phyloP scores from a whole-genome alignment of 371 early-diverging fungal genomes.

The Apophysomyces elegans region DNA sequence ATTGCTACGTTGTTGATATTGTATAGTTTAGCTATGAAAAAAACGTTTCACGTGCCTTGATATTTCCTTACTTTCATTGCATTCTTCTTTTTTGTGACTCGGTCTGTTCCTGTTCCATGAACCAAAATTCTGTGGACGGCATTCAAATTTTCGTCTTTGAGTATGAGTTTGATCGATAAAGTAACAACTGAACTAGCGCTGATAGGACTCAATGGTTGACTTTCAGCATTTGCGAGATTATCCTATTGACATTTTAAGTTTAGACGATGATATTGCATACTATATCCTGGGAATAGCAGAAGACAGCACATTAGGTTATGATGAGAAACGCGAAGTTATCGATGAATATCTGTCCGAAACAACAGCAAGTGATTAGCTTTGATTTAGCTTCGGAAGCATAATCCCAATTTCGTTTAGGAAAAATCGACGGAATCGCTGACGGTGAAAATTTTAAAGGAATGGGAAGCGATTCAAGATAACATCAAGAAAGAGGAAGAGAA shows the following conservation, averaged over 20 bases:
- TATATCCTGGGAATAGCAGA: constrained; percentile 61
- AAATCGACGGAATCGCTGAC: constrained; percentile 42
- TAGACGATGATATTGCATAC: constrained; percentile 55
- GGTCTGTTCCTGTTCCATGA: no score
- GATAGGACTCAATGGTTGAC: constrained; percentile 33
- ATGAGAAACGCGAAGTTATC: constrained; percentile 62
- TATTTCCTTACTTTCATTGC: no score
- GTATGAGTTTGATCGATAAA: constrained; percentile 25
- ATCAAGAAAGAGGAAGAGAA: constrained; percentile 40
- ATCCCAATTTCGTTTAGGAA: constrained; percentile 29
- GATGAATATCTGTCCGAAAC: constrained; percentile 57
- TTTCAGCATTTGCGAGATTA: neutral
- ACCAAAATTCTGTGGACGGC: no score
- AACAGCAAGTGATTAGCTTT: constrained; percentile 32
- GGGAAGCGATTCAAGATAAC: constrained; percentile 41
- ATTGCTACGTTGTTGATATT: no score
- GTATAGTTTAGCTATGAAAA: no score
- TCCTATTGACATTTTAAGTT: neutral
- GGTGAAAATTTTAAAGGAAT: constrained; percentile 37
- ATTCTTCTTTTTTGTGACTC: no score
- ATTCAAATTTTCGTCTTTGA: no score
- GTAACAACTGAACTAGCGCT: constrained; percentile 29
- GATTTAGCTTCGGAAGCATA: neutral
- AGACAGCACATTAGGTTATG: constrained; percentile 58
- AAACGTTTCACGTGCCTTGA: no score